phyloP scores from a whole-genome alignment of 1,284 basidiomycete species.

The Sanghuangporus weigelae region DNA sequence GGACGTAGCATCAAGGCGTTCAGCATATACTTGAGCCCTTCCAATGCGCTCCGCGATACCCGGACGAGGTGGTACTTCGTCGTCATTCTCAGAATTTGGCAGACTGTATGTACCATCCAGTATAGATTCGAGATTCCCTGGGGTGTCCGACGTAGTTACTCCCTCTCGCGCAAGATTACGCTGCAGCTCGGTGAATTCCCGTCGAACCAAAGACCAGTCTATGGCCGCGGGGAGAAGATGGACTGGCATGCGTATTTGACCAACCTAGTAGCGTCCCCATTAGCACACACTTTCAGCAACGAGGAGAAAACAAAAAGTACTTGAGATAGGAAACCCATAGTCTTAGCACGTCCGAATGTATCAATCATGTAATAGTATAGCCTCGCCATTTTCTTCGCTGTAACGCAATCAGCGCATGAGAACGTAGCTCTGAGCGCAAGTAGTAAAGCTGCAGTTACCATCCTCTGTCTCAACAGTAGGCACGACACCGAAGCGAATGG shows the following conservation, averaged over 20 bases:
- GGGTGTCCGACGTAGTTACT: conserved; percentile 14
- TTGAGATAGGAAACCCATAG: conserved; percentile 54
- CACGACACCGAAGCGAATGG: conserved; percentile 81
- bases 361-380: conserved; percentile 65
- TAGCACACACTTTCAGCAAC: background rate
- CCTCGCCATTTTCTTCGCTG: conserved; percentile 67
- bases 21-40: conserved; percentile 44
- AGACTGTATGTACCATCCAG: conserved; percentile 28
- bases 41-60: conserved; percentile 27
- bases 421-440: background rate
- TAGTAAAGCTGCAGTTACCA: conserved; percentile 31
- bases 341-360: conserved; percentile 56
- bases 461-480: conserved; percentile 61
- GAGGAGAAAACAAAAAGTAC: conserved; percentile 33
- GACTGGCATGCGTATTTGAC: conserved; percentile 30
- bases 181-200: conserved; percentile 37
- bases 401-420: conserved; percentile 5
- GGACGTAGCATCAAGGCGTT: conserved; percentile 44
- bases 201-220: conserved; percentile 41
- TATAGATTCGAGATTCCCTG: conserved; percentile 37
- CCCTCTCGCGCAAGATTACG: conserved; percentile 26
- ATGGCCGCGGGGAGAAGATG: conserved; percentile 32
- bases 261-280: conserved; percentile 26
- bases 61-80: background rate
- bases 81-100: background rate